Evolutionary conservation across 352 stramenopile genomes (phyloP), one percentile per base, ranked within the genome.

Genomic region (Phytophthora podocarpi): DNA sequence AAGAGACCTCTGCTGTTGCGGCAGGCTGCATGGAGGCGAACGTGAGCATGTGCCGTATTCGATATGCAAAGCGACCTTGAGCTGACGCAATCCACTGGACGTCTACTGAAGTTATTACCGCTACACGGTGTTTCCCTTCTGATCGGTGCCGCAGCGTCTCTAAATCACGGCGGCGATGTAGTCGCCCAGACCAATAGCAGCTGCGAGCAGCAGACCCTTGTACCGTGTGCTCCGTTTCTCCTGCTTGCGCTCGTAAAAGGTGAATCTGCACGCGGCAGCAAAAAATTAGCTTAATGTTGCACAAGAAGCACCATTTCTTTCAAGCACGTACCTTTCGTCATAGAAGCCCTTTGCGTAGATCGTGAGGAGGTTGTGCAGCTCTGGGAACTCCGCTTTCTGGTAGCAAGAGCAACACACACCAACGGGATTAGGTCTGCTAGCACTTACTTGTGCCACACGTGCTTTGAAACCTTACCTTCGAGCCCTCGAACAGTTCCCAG

Each of bases 311-410:
- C n/a, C 12, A 15, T 34, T 20, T 31, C 28, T 32, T 18, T 34
- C 16, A 34, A 40, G 8, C n/a, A 45, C 66, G 37, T 16, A 82
- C 78, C 82, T 74, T 20, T 87, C 80, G 45, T 87, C 67, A 59
- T 88, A 90, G 32, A 87, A 76, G 9, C 82, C 82, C 64, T 91
- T 91, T 12, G 80, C 64, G 67, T 90, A 91, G 21, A 91, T 66
- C 10, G 64, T 68, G 9, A 90, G 50, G 43, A 91, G 47, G 24
- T 82, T 71, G 54, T 89, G 63, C 34, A 90, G 64, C 56, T 91
- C 82, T 1, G 72, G 70, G 23, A 91, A 67, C 55, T 91, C 77
- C 24, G 64, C 70, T 56, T 81, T 80, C 77, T 86, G 26, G 35
- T n/a, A 35, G 28, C 6, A 36, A n/a, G 3, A 45, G 10, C 5